Conservation (phyloP, 768 basidiomycete genomes). For the Leccinum uliginosum region DNA sequence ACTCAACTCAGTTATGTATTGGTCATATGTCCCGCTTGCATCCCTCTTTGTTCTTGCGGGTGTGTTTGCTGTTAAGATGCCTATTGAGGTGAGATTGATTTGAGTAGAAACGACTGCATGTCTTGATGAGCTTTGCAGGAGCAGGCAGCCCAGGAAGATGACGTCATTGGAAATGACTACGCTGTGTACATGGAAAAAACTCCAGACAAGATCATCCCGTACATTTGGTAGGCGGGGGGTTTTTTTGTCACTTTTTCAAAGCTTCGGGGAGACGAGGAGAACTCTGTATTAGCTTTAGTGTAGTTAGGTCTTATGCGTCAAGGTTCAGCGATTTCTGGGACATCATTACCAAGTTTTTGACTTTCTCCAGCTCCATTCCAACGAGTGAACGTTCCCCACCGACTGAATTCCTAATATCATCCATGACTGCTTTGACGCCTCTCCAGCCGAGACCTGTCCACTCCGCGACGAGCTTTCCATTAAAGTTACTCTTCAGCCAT, state of each 20-base stretch:
- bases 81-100: slow-evolving; percentile 27
- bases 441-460: slow-evolving; percentile 50
- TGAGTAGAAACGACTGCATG: not conserved
- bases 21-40: slow-evolving; percentile 34
- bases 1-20: slow-evolving; percentile 25
- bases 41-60: slow-evolving; percentile 20
- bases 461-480: slow-evolving; percentile 46
- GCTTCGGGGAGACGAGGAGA: not conserved
- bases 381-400: slow-evolving; percentile 47
- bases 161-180: slow-evolving; percentile 24
- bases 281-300: not conserved
- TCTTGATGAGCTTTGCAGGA: slow-evolving; percentile 21
- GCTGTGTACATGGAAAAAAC: slow-evolving; percentile 27
- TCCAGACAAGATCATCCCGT: slow-evolving; percentile 28
- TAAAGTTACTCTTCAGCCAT: slow-evolving; percentile 43
- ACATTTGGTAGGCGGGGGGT: slow-evolving; percentile 23
- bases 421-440: slow-evolving; percentile 50
- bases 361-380: slow-evolving; percentile 36
- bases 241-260: not conserved
- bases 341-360: slow-evolving; percentile 36
- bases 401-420: slow-evolving; percentile 39
- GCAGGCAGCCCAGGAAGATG: slow-evolving; percentile 24
- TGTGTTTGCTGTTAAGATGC: slow-evolving; percentile 32
- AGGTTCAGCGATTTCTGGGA: slow-evolving; percentile 27
- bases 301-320: slow-evolving; percentile 11